A percentile compares a stretch with the other conserved stretches of the same genome.
Conservation (phyloP, 495 filamentous ascomycete genomes). For the Hyaloscypha finlandica region DNA sequence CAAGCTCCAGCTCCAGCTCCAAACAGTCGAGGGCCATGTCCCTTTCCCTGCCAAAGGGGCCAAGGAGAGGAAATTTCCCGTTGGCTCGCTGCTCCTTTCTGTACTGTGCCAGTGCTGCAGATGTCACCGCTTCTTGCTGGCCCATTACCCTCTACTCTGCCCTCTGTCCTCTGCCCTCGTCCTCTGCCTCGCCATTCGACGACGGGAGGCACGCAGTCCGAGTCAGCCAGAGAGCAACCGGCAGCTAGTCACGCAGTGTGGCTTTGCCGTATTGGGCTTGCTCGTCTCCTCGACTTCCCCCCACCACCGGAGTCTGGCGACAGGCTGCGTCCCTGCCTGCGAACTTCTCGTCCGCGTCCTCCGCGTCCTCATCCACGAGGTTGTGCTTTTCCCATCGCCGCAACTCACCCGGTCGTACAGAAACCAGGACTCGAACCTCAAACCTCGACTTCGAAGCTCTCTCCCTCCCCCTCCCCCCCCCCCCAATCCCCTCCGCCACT, state of each 20-base stretch:
- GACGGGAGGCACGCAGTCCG: not conserved
- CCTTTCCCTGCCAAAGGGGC: not conserved
- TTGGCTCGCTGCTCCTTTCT: not conserved
- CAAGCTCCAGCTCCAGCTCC: not conserved
- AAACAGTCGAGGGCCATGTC: not conserved
- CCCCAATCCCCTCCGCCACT: not conserved
- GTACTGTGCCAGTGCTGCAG: not conserved
- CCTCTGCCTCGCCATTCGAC: no score
- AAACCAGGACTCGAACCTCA: not conserved
- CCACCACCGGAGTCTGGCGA: not conserved
- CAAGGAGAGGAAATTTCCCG: not conserved
- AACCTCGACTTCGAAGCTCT: not conserved
- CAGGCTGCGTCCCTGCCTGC: not conserved
- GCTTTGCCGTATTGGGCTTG: not conserved
- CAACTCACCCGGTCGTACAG: slow-evolving; percentile 12
- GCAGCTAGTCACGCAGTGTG: not conserved
- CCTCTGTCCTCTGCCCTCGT: no score
- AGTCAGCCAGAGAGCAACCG: not conserved
- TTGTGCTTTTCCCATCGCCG: slow-evolving; percentile 3
- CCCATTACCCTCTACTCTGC: no score
- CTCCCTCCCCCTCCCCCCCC: not conserved
- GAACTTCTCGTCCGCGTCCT: not conserved
- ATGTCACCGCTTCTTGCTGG: not conserved
- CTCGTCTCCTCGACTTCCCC: not conserved
- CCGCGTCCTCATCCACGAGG: not conserved